Evolutionary conservation across 2,329 filamentous ascomycete species (phyloP), one percentile per base, ranked within the genome.

Genomic region (Fusarium sp.): DNA sequence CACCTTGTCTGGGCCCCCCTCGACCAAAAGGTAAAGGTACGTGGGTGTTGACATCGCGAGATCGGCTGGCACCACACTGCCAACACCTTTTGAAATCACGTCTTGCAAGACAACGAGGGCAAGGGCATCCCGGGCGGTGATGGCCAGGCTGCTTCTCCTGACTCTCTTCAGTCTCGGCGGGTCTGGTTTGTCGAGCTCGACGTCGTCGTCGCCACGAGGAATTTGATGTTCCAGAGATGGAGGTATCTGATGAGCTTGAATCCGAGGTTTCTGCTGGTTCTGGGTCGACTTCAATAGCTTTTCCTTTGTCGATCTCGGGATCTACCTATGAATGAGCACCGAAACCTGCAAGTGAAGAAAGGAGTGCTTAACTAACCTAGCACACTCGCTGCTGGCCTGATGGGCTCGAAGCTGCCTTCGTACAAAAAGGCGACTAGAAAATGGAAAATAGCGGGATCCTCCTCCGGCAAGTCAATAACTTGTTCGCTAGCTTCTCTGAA

Each of bases 351-450:
- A 46, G n/a, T 6, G 19, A 34, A n/a, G 14, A 28, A n/a, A 28
- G 11, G 31, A 49, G 23, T 46, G 26, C 8, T 31, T 44, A 75
- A 63, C 74, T 64, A 67, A 80, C 80, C 70, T 30, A 85, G 74
- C 4, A 78, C 82, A 26, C 79, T 78, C 5, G 82, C 78, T 34
- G 79, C 76, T n/a, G 83, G 76, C 65, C 76, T 81, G 58, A 84
- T 83, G 37, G 84, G 84, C 6, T 80, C 77, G 66, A 82, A 85
- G 57, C 76, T 80, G 21, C 79, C 80, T 67, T 86, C 84, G 67
- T 85, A 86, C 14, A 86, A 75, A 52, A 81, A 86, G n/a, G 83
- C 82, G 37, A 87, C 76, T 43, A 86, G 74, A 65, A 85, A 85
- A 60, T 84, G 83, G 64, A 87, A 86, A 48, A 84, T 81, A 56